Evolutionary conservation across 2,329 filamentous ascomycete species (phyloP).

Genomic region (Colletotrichum truncatum): DNA sequence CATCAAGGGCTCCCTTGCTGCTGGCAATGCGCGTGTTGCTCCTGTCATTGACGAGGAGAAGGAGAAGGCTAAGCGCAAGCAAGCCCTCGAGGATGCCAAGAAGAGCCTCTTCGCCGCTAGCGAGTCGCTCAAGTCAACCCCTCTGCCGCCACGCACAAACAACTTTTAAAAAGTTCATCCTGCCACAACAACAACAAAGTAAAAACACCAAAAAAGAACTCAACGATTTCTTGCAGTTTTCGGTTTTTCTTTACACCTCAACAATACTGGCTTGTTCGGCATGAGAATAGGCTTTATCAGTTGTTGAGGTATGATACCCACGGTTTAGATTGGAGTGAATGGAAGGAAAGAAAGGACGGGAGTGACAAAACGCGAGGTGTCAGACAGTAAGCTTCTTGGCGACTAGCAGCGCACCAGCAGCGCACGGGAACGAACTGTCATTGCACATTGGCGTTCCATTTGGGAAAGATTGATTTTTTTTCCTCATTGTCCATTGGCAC

Average conservation of each 20-base stretch:
- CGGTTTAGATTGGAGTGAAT: slow-evolving; percentile 13
- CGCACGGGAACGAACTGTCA: slow-evolving; percentile 14
- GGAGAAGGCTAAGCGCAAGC: slow-evolving; percentile 44
- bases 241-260: slow-evolving; percentile 19
- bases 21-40: slow-evolving; percentile 36
- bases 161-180: background rate
- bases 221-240: background rate
- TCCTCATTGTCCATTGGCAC: background rate
- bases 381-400: slow-evolving; percentile 5
- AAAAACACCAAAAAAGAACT: background rate
- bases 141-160: slow-evolving; percentile 13
- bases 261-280: slow-evolving; percentile 1
- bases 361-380: background rate
- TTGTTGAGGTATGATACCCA: slow-evolving; percentile 25
- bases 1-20: slow-evolving; percentile 46
- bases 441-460: slow-evolving; percentile 26
- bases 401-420: background rate
- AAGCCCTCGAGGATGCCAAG: slow-evolving; percentile 58
- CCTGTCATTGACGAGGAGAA: slow-evolving; percentile 37
- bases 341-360: background rate
- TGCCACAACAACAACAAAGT: background rate
- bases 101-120: slow-evolving; percentile 52
- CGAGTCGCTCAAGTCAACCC: slow-evolving; percentile 29
- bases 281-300: slow-evolving; percentile 7
- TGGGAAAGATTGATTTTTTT: background rate